Percentiles rank a stretch among this genome's conserved stretches.
These are phyloP conservation scores for Posidonia australis DNA, from an alignment of 106 monocot genomes.

Conservation along the genomic window DNA sequence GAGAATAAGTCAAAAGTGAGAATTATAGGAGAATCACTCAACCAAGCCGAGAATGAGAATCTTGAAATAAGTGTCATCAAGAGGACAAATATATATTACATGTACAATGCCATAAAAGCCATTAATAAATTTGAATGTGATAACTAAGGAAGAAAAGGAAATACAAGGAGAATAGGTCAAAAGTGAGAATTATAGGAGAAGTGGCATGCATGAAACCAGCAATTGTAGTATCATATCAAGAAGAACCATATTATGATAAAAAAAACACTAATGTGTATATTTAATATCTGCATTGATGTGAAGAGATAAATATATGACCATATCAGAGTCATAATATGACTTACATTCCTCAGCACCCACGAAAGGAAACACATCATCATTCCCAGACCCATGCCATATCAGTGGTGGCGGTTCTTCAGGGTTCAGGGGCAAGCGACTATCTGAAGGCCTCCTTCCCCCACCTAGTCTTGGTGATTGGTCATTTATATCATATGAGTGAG, in stretches of 20 bases:
- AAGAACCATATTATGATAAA: too few relatives aligned
- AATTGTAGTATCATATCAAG: too few relatives aligned
- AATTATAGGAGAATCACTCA: not conserved
- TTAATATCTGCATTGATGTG: too few relatives aligned
- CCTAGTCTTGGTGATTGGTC: conserved; percentile 54
- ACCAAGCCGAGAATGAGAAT: too few relatives aligned
- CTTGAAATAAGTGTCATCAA: too few relatives aligned
- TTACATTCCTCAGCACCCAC: conserved; percentile 63
- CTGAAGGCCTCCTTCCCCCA: conserved; percentile 49
- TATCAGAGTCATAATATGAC: conserved; percentile 10
- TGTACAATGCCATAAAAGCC: too few relatives aligned
- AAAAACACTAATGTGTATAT: too few relatives aligned
- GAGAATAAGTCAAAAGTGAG: not conserved
- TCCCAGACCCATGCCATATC: conserved; percentile 21
- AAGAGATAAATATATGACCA: not conserved
- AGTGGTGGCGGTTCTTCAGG: conserved; percentile 25
- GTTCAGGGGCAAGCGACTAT: conserved; percentile 24
- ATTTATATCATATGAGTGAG: conserved; percentile 55
- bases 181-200: not conserved
- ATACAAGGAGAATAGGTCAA: not conserved
- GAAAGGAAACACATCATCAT: conserved; percentile 23
- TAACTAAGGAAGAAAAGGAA: not conserved
- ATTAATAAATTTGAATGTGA: too few relatives aligned
- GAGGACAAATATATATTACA: too few relatives aligned
- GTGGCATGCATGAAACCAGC: too few relatives aligned